Percentiles rank a stretch among this genome's conserved stretches.
These are phyloP conservation scores for Collybiopsis luxurians DNA, from an alignment of 768 basidiomycete genomes.

Conservation along the genomic window DNA sequence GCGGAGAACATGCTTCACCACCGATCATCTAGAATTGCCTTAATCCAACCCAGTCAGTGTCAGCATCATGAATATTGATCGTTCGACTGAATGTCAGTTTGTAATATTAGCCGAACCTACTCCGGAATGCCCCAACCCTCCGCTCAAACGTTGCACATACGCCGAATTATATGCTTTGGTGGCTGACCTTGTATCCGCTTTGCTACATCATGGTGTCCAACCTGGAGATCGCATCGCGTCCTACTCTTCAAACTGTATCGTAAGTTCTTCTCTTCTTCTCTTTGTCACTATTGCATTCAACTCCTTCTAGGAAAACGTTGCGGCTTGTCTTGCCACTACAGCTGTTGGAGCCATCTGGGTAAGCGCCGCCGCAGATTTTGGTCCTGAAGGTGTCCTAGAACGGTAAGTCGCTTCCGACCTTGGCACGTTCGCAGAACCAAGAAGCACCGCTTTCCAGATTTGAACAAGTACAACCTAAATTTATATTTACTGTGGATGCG, in stretches of 20 bases:
- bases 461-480: constrained; percentile 73
- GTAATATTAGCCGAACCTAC: constrained; percentile 59
- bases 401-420: constrained; percentile 36
- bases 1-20: constrained; percentile 76
- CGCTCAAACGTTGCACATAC: constrained; percentile 49
- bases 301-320: constrained; percentile 58
- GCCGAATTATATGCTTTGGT: constrained; percentile 56
- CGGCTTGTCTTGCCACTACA: constrained; percentile 62
- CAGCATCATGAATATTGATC: constrained; percentile 15
- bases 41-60: constrained; percentile 67
- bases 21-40: constrained; percentile 53
- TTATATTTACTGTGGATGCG: constrained; percentile 72
- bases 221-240: constrained; percentile 74
- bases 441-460: constrained; percentile 38
- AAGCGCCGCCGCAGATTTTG: constrained; percentile 80
- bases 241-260: constrained; percentile 78
- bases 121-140: constrained; percentile 40
- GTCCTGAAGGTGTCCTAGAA: constrained; percentile 73
- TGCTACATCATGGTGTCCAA: constrained; percentile 48
- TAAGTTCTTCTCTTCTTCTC: constrained; percentile 30
- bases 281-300: constrained; percentile 10
- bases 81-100: constrained; percentile 10
- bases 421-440: constrained; percentile 5
- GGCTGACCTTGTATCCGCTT: constrained; percentile 53
- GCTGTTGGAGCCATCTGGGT: constrained; percentile 84